Conservation (phyloP, 192 early-diverging fungal species). For the Coemansia umbellata region DNA sequence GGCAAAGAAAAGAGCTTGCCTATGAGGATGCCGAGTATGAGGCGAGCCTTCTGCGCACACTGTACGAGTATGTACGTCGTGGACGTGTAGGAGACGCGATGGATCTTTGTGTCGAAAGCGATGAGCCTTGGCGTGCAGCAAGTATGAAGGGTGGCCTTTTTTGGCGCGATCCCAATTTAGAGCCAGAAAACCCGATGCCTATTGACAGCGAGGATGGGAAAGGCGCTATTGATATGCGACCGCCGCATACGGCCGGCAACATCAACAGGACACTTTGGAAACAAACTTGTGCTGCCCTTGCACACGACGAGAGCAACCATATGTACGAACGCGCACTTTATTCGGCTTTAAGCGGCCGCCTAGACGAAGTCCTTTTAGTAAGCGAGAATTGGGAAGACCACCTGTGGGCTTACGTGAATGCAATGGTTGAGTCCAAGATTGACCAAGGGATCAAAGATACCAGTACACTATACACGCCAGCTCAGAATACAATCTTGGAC, state of each 20-base stretch:
- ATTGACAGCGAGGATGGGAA: constrained; percentile 5
- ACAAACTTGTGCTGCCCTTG: constrained; percentile 38
- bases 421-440: constrained; percentile 61
- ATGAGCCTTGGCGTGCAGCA: constrained; percentile 80
- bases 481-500: constrained; percentile 21
- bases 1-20: constrained; percentile 28
- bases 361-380: constrained; percentile 67
- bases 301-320: constrained; percentile 49
- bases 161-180: constrained; percentile 52
- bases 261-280: constrained; percentile 49
- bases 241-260: constrained; percentile 33
- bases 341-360: constrained; percentile 67
- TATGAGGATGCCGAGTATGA: constrained; percentile 51
- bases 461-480: constrained; percentile 22
- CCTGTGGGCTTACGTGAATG: constrained; percentile 77
- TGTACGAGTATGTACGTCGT: constrained; percentile 75
- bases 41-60: constrained; percentile 55
- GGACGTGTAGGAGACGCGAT: constrained; percentile 63
- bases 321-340: constrained; percentile 77
- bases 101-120: constrained; percentile 66
- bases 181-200: constrained; percentile 17
- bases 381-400: constrained; percentile 86
- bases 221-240: constrained; percentile 9
- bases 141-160: constrained; percentile 64
- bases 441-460: constrained; percentile 39